Conservation (phyloP, 306 rosid species). For the Ziziphus jujuba region DNA sequence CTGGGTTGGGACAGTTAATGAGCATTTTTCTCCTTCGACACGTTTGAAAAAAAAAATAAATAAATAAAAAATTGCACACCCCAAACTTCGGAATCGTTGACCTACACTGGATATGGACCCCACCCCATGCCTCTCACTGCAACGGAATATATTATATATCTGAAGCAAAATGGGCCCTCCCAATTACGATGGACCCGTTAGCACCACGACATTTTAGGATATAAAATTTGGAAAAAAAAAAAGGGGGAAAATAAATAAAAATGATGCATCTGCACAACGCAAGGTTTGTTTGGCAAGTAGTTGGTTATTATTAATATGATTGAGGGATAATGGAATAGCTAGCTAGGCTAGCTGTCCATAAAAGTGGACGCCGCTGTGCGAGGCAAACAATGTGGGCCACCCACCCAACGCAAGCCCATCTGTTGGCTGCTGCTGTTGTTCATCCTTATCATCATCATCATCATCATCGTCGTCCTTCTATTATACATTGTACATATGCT, state of each 20-base stretch:
- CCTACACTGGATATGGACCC: conserved; percentile 23
- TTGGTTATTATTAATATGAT: background rate
- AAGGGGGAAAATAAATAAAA: too few relatives aligned
- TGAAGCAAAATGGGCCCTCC: background rate
- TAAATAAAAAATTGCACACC: background rate
- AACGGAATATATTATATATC: background rate
- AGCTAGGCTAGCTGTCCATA: background rate
- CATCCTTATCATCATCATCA: too few relatives aligned
- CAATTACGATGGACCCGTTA: too few relatives aligned
- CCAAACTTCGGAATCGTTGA: conserved; percentile 15
- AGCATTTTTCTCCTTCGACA: background rate
- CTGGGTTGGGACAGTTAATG: background rate
- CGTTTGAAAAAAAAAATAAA: conserved; percentile 3
- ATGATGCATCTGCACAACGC: too few relatives aligned
- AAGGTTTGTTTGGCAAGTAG: too few relatives aligned
- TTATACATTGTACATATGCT: too few relatives aligned
- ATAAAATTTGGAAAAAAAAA: background rate
- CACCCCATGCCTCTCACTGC: conserved; percentile 2
- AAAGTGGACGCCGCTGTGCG: background rate
- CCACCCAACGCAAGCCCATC: background rate
- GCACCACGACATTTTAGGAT: background rate
- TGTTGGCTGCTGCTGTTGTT: too few relatives aligned
- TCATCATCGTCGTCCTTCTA: too few relatives aligned
- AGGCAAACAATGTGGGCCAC: background rate
- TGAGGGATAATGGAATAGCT: conserved; percentile 3